These are phyloP conservation scores for Boechera divaricarpa DNA, from an alignment of 345 rosid species.

Conservation along the genomic window DNA sequence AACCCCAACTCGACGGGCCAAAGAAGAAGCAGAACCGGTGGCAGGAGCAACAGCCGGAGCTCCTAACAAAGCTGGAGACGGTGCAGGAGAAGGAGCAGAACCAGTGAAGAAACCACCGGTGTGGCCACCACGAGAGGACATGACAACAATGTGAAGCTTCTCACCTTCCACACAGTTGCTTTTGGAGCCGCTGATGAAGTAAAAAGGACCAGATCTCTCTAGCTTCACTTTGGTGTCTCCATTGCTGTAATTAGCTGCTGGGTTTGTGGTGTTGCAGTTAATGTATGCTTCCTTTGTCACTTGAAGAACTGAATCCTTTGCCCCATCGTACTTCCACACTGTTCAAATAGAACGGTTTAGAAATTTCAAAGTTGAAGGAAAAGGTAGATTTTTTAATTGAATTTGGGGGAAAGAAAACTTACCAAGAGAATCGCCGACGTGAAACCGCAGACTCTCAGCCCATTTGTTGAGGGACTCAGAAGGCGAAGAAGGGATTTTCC, in stretches of 20 bases:
- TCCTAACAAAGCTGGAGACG: conserved; percentile 24
- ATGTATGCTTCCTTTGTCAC: conserved; percentile 46
- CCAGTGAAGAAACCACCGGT: conserved; percentile 42
- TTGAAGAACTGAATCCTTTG: conserved; percentile 55
- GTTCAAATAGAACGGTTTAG: conserved; percentile 4
- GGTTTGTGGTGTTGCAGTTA: conserved; percentile 45
- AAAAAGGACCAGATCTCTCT: conserved; percentile 45
- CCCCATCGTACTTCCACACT: conserved; percentile 77
- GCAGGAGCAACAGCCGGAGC: conserved; percentile 37
- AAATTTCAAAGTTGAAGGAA: neutral
- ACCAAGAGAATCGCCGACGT: conserved; percentile 71
- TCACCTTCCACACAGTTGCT: conserved; percentile 46
- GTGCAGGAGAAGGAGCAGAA: conserved; percentile 48
- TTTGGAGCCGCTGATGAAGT: conserved; percentile 48
- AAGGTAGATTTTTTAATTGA: neutral
- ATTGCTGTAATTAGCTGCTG: conserved; percentile 39
- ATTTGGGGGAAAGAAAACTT: neutral
- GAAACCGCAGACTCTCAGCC: conserved; percentile 72
- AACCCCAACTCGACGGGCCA: conserved; percentile 3
- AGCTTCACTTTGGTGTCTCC: conserved; percentile 49
- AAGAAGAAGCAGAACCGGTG: conserved; percentile 33
- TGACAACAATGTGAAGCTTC: conserved; percentile 43
- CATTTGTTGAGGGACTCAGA: conserved; percentile 77
- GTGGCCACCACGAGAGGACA: conserved; percentile 41
- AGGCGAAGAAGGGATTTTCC: conserved; percentile 70